These are phyloP conservation scores for Tolypocladium endophyticum DNA, from an alignment of 2,329 filamentous ascomycete species.

Conservation along the genomic window DNA sequence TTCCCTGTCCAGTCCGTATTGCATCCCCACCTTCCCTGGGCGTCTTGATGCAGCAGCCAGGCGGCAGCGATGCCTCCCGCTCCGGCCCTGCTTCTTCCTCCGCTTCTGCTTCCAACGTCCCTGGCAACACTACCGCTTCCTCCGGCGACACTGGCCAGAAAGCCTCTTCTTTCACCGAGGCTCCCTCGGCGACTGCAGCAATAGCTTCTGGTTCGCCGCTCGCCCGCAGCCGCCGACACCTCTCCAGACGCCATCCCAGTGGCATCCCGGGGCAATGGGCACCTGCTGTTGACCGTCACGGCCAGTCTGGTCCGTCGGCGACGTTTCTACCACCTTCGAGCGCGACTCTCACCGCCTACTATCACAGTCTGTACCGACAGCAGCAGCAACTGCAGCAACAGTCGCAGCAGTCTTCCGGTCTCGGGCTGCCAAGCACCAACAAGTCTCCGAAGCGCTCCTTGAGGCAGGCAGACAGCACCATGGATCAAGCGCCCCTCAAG, in stretches of 20 bases:
- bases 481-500: slow-evolving; percentile 30
- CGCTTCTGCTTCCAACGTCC: not conserved
- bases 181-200: not conserved
- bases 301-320: slow-evolving; percentile 5
- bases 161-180: not conserved
- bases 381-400: not conserved
- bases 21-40: slow-evolving; percentile 7
- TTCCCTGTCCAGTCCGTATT: not conserved
- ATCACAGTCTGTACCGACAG: not conserved
- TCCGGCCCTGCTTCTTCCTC: slow-evolving; percentile 6
- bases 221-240: not conserved
- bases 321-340: not conserved
- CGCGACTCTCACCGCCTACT: not conserved
- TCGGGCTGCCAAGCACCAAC: slow-evolving; percentile 8
- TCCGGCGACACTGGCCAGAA: not conserved
- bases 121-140: not conserved
- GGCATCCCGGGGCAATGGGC: slow-evolving; percentile 6
- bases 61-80: slow-evolving; percentile 5
- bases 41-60: slow-evolving; percentile 21
- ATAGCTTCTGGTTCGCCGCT: not conserved
- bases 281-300: slow-evolving; percentile 4
- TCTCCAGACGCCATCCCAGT: slow-evolving; percentile 6
- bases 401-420: not conserved
- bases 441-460: slow-evolving; percentile 15
- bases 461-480: slow-evolving; percentile 11